Evolutionary conservation across 352 stramenopile genomes (phyloP), one percentile per base, ranked within the genome.

Genomic region (Globisporangium mamillatum): DNA sequence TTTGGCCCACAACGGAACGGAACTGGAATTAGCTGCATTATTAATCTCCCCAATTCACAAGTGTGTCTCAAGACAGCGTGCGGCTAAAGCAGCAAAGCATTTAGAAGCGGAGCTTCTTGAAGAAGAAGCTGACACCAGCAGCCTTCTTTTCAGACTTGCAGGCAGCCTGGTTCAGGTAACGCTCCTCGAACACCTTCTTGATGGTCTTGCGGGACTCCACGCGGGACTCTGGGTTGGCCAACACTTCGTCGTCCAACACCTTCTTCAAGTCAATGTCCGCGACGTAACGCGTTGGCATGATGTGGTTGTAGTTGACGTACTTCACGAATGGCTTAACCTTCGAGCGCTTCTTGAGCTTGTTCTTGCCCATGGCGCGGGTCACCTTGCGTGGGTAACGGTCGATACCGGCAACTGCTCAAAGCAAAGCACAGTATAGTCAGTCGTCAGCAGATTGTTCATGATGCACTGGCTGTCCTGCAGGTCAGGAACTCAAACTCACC

Each of bases 201-300:
- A 99, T 97, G 64, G 92, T 98, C 94, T 99, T 99, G 84, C 96
- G 96, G 58, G 97, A 96, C 81, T 98, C 92, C 41, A 97, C 77
- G 67, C 89, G 84, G 70, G 77, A 85, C 74, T 95, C 88, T 58
- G 84, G 84, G 74, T 93, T 91, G 61, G 77, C 82, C 55, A 97
- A 71, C 66, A 95, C 89, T 72, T 95, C 89, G 64, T 94, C 89
- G 78, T 97, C 90, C 22, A 97, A 90, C 66, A 99, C 89, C 88
- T 99, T 99, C 93, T 99, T 99, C 70, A 99, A 84, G 86, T 99
- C 97, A 75, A 99, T 97, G 89, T 99, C 98, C 36, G 98, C 97
- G 55, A 98, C 88, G 84, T 99, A 99, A 78, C 98, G 96, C 63
- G 97, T 99, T 67, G 98, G 98, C 95, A 99, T 99, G 75, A 99